Evolutionary conservation across 2,329 filamentous ascomycete species (phyloP).

Genomic region (Coniochaeta ligniaria): DNA sequence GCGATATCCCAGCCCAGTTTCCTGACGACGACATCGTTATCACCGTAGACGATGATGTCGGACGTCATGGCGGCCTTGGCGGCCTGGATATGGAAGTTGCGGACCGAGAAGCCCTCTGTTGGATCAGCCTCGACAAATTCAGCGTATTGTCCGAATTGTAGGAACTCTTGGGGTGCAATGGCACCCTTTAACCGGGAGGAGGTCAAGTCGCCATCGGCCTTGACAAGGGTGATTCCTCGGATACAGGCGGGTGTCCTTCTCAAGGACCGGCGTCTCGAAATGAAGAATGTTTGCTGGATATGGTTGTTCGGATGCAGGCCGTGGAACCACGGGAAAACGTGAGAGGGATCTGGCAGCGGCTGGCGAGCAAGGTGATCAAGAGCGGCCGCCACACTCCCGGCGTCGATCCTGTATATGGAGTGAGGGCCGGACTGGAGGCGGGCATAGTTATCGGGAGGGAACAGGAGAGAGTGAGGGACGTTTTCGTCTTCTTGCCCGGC

Average conservation of each 20-base stretch:
- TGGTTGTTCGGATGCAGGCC: slow-evolving; percentile 85
- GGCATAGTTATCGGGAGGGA: slow-evolving; percentile 62
- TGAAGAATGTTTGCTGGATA: slow-evolving; percentile 85
- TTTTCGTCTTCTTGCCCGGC: slow-evolving; percentile 48
- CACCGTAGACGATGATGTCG: slow-evolving; percentile 88
- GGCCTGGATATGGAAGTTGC: slow-evolving; percentile 95
- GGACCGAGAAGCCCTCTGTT: slow-evolving; percentile 82
- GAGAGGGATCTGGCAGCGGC: slow-evolving; percentile 74
- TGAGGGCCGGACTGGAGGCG: slow-evolving; percentile 43
- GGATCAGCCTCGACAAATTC: slow-evolving; percentile 82
- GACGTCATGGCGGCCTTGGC: slow-evolving; percentile 82
- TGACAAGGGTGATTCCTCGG: slow-evolving; percentile 77
- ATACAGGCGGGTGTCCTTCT: slow-evolving; percentile 69
- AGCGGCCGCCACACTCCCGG: slow-evolving; percentile 61
- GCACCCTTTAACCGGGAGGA: slow-evolving; percentile 78
- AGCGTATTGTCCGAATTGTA: slow-evolving; percentile 43
- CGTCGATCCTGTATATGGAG: slow-evolving; percentile 66
- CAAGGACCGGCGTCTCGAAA: slow-evolving; percentile 58
- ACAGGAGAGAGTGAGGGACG: slow-evolving; percentile 62
- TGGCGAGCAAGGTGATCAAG: slow-evolving; percentile 71
- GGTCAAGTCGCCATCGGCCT: slow-evolving; percentile 74
- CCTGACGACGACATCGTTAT: slow-evolving; percentile 53
- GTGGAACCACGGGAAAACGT: slow-evolving; percentile 94
- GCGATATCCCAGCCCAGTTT: slow-evolving; percentile 65
- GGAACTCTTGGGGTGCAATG: slow-evolving; percentile 71